A percentile compares a stretch with the other conserved stretches of the same genome.
Conservation (phyloP, 2,329 filamentous ascomycete species). For the Aspergillus carbonarius region DNA sequence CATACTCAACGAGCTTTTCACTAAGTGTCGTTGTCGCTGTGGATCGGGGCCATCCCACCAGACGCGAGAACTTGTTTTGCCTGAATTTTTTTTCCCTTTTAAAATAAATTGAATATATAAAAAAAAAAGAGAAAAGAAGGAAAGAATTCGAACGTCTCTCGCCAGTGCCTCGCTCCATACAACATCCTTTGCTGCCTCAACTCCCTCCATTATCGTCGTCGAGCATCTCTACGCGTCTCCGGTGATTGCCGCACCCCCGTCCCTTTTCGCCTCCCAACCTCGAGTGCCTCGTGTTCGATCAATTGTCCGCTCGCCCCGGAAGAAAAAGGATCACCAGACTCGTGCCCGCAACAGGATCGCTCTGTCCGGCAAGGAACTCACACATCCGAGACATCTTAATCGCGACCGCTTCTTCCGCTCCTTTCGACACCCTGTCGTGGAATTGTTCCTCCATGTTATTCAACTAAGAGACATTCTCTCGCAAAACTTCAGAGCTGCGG, state of each 20-base stretch:
- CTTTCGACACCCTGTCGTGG: constrained; percentile 26
- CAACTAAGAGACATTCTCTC: constrained; percentile 37
- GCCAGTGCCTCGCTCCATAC: constrained; percentile 4
- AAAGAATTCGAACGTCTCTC: constrained; percentile 9
- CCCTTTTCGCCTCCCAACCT: constrained; percentile 7
- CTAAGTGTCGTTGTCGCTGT: constrained; percentile 50
- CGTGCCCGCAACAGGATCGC: constrained; percentile 10
- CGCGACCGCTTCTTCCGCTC: constrained; percentile 28
- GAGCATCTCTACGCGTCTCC: constrained; percentile 9
- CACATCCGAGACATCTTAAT: constrained; percentile 15
- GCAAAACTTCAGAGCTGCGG: constrained; percentile 37
- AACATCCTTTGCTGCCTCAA: constrained; percentile 10
- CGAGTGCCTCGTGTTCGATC: constrained; percentile 10
- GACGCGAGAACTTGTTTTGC: constrained; percentile 26
- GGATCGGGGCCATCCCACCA: constrained; percentile 25
- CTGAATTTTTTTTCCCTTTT: constrained; percentile 15
- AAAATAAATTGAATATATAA: background rate
- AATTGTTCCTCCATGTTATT: constrained; percentile 39
- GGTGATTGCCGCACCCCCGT: constrained; percentile 3
- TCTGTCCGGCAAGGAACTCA: constrained; percentile 15
- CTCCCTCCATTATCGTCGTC: constrained; percentile 6
- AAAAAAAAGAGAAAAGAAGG: constrained; percentile 13
- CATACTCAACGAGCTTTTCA: constrained; percentile 50
- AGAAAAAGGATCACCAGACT: constrained; percentile 9
- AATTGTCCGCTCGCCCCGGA: constrained; percentile 4